Evolutionary conservation across 2,329 filamentous ascomycete genomes (phyloP), one percentile per base, ranked within the genome.

Genomic region (Whalleya microplaca): DNA sequence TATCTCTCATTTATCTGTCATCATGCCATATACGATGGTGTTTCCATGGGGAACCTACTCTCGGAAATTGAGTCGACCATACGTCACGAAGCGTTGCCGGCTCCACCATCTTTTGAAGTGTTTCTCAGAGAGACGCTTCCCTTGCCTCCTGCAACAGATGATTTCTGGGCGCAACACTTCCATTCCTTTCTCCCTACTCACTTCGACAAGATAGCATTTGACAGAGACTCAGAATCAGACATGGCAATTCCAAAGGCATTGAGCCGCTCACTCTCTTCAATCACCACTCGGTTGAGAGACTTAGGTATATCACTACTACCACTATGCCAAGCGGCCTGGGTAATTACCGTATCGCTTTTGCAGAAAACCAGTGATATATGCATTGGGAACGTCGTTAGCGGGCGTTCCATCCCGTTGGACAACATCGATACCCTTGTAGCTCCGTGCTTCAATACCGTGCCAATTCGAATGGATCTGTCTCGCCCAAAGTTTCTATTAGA

Each of bases 391-490:
- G 88, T 97, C 2, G 82, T 94, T 53, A 93, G 86, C 67, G 92
- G 93, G 1, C 85, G 93, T 7, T 88, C 86, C 0, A 69, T 91
- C 9, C 75, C 84, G 0, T 71, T 93, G 2, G 81, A 88, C 5
- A 83, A 82, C 0, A 77, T 94, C 10, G 86, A 93, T 40, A 78
- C 80, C 3, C 81, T 96, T 5, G 84, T 96, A n/a, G 92, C 91
- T 0, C 93, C 93, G 0, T 96, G 92, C 70, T 96, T 97, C 78
- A 97, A 96, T 69, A 96, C 93, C 0, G 74, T 96, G 12, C 92
- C 93, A 0, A 69, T 92, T 1, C 83, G 91, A 21, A 74, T 85
- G 16, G 74, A 84, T 29, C 58, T 90, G 9, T 73, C 78, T 1
- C 68, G 69, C 2, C 70, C 70, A 1, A 75, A 71, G 0, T 80